Conservation (phyloP, 192 early-diverging fungal genomes). For the Physocladia obscura region DNA sequence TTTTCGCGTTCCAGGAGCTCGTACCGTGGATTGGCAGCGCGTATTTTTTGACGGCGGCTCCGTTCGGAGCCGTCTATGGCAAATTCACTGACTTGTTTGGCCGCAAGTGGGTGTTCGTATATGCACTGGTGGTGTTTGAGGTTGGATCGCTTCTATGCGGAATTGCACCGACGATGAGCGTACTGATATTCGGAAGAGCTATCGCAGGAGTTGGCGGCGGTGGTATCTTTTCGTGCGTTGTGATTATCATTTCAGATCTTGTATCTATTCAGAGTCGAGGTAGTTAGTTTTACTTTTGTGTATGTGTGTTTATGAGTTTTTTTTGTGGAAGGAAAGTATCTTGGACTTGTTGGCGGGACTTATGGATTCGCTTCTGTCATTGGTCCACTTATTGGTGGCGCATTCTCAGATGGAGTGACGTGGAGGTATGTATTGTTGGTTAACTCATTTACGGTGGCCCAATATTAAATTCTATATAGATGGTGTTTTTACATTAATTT, state of each 20-base stretch:
- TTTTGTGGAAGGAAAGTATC: not conserved
- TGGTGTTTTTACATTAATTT: conserved; percentile 82
- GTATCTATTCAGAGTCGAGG: conserved; percentile 11
- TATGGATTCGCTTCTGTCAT: too few species aligned
- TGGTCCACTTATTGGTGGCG: too few species aligned
- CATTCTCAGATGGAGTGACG: too few species aligned
- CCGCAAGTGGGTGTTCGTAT: conserved; percentile 72
- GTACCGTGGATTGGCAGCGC: too few species aligned
- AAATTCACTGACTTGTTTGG: conserved; percentile 92
- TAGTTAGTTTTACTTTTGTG: too few species aligned
- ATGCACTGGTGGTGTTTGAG: conserved; percentile 66
- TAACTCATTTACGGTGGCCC: too few species aligned
- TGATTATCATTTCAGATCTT: conserved; percentile 50
- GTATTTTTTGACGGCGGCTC: conserved; percentile 38
- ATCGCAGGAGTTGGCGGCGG: conserved; percentile 71
- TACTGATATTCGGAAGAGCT: conserved; percentile 73
- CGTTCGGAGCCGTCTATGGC: conserved; percentile 53
- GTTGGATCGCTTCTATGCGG: conserved; percentile 79
- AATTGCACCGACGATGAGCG: conserved; percentile 53
- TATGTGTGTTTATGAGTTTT: not conserved
- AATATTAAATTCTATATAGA: too few species aligned
- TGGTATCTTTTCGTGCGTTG: conserved; percentile 72
- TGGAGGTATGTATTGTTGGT: too few species aligned
- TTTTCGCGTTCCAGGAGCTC: not conserved
- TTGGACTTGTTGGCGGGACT: conserved; percentile 46